These are phyloP conservation scores for Penicillium steckii DNA, from an alignment of 495 filamentous ascomycete genomes.

Conservation along the genomic window DNA sequence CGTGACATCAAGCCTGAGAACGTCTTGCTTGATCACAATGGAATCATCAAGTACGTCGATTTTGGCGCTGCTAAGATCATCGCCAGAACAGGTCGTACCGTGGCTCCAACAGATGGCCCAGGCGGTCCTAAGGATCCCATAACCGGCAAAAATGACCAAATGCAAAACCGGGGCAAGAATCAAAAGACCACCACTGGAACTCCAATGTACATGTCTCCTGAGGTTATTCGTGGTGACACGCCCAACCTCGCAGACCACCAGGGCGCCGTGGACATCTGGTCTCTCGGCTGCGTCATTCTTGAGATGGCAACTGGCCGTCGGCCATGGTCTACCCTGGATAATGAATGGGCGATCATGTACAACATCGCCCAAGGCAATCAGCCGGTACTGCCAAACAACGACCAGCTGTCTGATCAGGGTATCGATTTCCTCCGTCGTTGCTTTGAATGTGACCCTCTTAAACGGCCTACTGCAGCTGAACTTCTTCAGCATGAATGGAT, in stretches of 20 bases:
- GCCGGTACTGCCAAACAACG: constrained; percentile 73
- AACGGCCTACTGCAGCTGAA: constrained; percentile 79
- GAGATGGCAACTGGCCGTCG: constrained; percentile 96
- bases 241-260: constrained; percentile 54
- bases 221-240: constrained; percentile 88
- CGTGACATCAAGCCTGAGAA: constrained; percentile 99
- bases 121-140: constrained; percentile 36
- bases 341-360: constrained; percentile 99
- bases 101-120: constrained; percentile 59
- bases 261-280: constrained; percentile 97
- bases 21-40: constrained; percentile 96
- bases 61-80: constrained; percentile 98
- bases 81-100: constrained; percentile 86
- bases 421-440: constrained; percentile 87
- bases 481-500: constrained; percentile 98
- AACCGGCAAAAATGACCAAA: constrained; percentile 31
- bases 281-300: constrained; percentile 91
- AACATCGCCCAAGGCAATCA: constrained; percentile 97
- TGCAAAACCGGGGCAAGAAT: constrained; percentile 50
- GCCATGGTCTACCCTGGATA: constrained; percentile 96
- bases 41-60: constrained; percentile 98
- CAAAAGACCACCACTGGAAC: constrained; percentile 96
- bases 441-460: constrained; percentile 81
- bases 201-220: constrained; percentile 99
- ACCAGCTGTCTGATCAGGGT: constrained; percentile 80